phyloP scores from a whole-genome alignment of 305 asterid species.

The Andrographis paniculata region DNA sequence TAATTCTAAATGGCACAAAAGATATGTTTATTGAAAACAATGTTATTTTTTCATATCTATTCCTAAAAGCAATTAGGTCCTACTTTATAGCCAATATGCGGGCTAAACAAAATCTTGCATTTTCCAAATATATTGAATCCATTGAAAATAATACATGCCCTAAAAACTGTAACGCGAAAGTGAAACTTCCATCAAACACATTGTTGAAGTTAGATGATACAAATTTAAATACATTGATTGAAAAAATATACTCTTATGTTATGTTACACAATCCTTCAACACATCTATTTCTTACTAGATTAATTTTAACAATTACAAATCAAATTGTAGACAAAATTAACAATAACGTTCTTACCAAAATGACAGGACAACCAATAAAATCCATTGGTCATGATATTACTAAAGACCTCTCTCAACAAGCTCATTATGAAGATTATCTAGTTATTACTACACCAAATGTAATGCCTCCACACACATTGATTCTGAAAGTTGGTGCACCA shows the following conservation, averaged over 20 bases:
- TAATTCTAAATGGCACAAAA: not conserved
- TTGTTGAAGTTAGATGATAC: not conserved
- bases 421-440: not conserved
- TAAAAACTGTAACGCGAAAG: not conserved
- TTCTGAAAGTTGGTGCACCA: not conserved
- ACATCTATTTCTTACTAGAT: not conserved
- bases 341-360: not conserved
- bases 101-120: not conserved
- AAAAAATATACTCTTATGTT: not conserved
- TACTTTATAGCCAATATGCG: not conserved
- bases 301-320: not conserved
- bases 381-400: not conserved
- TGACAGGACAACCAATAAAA: not conserved
- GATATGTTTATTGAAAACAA: not conserved
- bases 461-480: not conserved
- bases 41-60: not conserved
- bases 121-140: not conserved
- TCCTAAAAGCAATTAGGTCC: not conserved
- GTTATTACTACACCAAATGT: not conserved
- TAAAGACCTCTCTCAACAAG: not conserved
- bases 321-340: not conserved
- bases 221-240: not conserved
- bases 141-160: not conserved
- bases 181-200: not conserved
- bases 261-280: not conserved